Evolutionary conservation across 768 basidiomycete species (phyloP).

Genomic region (Lentinula sp.): DNA sequence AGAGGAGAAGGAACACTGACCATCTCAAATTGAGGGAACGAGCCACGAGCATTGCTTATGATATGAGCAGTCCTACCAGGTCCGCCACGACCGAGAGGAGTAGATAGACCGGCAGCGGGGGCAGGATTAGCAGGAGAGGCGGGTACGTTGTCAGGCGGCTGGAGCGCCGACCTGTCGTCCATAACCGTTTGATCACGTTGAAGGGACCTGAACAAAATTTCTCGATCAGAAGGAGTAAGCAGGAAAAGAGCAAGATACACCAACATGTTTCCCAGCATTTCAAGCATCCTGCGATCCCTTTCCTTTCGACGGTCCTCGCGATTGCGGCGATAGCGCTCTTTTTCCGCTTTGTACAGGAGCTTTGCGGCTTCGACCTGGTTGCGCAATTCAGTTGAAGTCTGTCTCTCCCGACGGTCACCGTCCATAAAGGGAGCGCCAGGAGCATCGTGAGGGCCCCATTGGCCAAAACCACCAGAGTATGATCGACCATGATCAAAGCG

Average conservation of each 20-base stretch:
- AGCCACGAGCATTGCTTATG: slow-evolving; percentile 56
- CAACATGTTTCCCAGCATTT: slow-evolving; percentile 3
- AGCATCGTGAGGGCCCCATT: slow-evolving; percentile 27
- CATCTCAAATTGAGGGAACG: slow-evolving; percentile 60
- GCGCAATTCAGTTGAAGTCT: slow-evolving; percentile 17
- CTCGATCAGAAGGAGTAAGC: background rate
- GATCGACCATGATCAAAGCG: background rate
- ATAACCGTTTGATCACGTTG: background rate
- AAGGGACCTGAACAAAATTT: background rate
- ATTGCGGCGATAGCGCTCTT: slow-evolving; percentile 61
- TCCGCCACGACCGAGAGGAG: slow-evolving; percentile 1
- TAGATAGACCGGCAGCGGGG: slow-evolving; percentile 10
- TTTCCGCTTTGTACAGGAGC: slow-evolving; percentile 58
- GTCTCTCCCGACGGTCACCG: background rate
- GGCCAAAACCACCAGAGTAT: background rate
- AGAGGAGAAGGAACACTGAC: slow-evolving; percentile 28
- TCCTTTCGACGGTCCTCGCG: slow-evolving; percentile 42
- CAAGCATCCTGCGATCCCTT: slow-evolving; percentile 18
- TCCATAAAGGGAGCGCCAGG: slow-evolving; percentile 16
- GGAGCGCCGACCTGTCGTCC: slow-evolving; percentile 5
- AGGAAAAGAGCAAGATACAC: background rate
- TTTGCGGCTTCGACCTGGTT: slow-evolving; percentile 60
- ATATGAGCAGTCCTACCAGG: slow-evolving; percentile 25
- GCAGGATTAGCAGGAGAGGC: background rate
- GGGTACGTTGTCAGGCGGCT: background rate